Evolutionary conservation across 805 yeast species (phyloP).

Genomic region (Dipodascopsis uninucleata): DNA sequence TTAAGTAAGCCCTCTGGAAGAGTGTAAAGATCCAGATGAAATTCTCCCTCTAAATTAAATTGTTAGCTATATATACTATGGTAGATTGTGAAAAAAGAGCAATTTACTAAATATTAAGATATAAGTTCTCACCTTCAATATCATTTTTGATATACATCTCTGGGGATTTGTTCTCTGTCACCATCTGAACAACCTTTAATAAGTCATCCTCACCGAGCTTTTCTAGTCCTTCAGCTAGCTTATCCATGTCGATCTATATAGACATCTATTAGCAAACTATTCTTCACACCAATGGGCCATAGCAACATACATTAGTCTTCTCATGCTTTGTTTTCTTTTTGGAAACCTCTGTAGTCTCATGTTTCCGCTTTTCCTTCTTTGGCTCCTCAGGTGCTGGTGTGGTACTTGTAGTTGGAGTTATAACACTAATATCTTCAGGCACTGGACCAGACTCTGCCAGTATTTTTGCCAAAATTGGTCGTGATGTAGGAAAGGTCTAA

Average conservation of each 20-base stretch:
- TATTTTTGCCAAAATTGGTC: slow-evolving; percentile 66
- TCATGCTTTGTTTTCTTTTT: slow-evolving; percentile 41
- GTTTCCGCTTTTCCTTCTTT: slow-evolving; percentile 41
- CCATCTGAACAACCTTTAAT: slow-evolving; percentile 94
- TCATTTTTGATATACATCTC: slow-evolving; percentile 96
- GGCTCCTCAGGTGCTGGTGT: slow-evolving; percentile 24
- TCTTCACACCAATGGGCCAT: not conserved
- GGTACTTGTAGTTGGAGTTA: slow-evolving; percentile 26
- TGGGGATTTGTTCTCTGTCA: slow-evolving; percentile 88
- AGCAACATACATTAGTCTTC: slow-evolving; percentile 41
- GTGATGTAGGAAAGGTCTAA: slow-evolving; percentile 64
- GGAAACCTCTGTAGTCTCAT: slow-evolving; percentile 33
- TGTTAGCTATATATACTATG: not conserved
- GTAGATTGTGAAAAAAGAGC: no score
- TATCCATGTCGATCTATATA: slow-evolving; percentile 68
- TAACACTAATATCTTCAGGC: slow-evolving; percentile 47
- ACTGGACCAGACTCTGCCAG: slow-evolving; percentile 80
- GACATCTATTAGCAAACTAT: slow-evolving; percentile 27
- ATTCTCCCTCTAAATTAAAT: slow-evolving; percentile 67
- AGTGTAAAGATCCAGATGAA: slow-evolving; percentile 91
- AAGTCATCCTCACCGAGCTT: slow-evolving; percentile 88
- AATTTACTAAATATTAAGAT: no score
- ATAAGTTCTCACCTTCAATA: slow-evolving; percentile 51
- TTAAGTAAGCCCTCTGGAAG: slow-evolving; percentile 86
- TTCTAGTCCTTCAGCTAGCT: slow-evolving; percentile 83